phyloP scores from a whole-genome alignment of 192 early-diverging fungal species.

The Coemansia sp. region DNA sequence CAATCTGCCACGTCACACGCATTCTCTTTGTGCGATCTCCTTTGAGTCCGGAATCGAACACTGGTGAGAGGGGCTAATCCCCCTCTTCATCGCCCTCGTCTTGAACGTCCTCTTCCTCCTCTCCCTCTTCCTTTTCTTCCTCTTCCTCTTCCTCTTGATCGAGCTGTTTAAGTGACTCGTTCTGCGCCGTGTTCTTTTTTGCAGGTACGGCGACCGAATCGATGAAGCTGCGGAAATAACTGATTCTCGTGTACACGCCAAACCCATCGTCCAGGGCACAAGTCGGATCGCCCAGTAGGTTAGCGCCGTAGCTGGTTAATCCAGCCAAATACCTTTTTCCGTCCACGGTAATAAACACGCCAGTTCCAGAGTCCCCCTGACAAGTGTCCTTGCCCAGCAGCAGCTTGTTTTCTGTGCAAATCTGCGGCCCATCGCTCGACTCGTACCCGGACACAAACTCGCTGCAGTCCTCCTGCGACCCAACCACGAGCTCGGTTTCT shows the following conservation, averaged over 20 bases:
- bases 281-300: constrained; percentile 32
- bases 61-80: not conserved
- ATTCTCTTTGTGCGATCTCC: not conserved
- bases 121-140: not conserved
- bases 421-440: constrained; percentile 46
- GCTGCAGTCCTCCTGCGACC: constrained; percentile 19
- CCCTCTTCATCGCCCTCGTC: not conserved
- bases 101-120: not conserved
- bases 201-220: not conserved
- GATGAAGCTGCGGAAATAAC: constrained; percentile 34
- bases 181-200: not conserved
- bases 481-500: constrained; percentile 27
- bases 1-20: not conserved
- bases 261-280: constrained; percentile 44
- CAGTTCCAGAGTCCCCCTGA: constrained; percentile 51
- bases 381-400: constrained; percentile 39
- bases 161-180: not conserved
- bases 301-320: constrained; percentile 46
- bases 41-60: too few species aligned
- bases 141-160: not conserved
- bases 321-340: constrained; percentile 30
- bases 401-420: constrained; percentile 47
- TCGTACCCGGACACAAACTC: constrained; percentile 25
- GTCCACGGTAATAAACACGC: constrained; percentile 16
- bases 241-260: constrained; percentile 40